A percentile compares a stretch with the other conserved stretches of the same genome.
phyloP scores from a whole-genome alignment of 306 rosid genomes.

The Dryas octopetala region DNA sequence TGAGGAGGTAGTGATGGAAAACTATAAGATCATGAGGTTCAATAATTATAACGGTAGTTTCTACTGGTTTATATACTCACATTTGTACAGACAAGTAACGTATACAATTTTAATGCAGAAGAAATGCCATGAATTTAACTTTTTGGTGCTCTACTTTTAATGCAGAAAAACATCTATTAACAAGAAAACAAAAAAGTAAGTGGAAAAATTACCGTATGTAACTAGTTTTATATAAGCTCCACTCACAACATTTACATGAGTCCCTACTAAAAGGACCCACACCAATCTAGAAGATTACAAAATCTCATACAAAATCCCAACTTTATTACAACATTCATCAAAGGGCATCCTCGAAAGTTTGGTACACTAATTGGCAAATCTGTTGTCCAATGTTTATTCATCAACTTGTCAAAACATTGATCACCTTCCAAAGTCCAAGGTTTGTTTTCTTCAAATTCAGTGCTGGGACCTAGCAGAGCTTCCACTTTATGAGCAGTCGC shows the following conservation, averaged over 20 bases:
- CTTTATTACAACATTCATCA: background rate
- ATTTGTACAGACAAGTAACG: slow-evolving; percentile 48
- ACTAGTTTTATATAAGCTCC: too few relatives aligned
- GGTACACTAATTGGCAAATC: too few relatives aligned
- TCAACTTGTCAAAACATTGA: slow-evolving; percentile 1
- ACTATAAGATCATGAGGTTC: background rate
- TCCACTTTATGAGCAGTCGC: background rate
- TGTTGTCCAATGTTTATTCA: too few relatives aligned
- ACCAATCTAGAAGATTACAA: background rate
- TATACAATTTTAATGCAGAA: slow-evolving; percentile 21
- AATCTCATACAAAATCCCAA: background rate
- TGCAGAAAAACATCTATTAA: background rate
- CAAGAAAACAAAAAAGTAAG: too few relatives aligned
- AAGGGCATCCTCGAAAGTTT: too few relatives aligned
- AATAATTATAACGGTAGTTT: slow-evolving; percentile 29
- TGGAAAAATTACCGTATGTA: too few relatives aligned
- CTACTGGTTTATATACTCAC: slow-evolving; percentile 28
- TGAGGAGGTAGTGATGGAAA: slow-evolving; percentile 47
- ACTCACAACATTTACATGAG: too few relatives aligned
- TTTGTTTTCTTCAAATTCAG: slow-evolving; percentile 10
- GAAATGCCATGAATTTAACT: slow-evolving; percentile 15
- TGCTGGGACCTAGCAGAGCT: background rate
- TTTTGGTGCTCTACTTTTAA: background rate
- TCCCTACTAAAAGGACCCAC: too few relatives aligned
- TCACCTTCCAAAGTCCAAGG: slow-evolving; percentile 1